Conservation (phyloP, 768 basidiomycete species). For the Mycena amicta region DNA sequence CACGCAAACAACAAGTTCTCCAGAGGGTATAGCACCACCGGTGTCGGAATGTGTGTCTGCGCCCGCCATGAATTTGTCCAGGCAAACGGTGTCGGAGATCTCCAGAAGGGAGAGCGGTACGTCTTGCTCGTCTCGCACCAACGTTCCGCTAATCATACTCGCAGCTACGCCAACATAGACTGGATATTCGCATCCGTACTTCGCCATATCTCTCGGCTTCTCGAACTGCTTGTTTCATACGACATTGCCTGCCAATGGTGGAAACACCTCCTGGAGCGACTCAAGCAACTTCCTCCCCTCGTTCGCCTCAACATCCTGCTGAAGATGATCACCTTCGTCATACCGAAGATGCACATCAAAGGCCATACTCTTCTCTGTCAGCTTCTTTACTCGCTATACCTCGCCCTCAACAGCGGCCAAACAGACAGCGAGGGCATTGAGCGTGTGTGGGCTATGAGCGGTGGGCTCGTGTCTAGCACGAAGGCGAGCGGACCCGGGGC, state of each 20-base stretch:
- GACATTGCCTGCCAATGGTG: constrained; percentile 17
- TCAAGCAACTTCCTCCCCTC: neutral
- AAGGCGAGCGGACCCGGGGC: constrained; percentile 37
- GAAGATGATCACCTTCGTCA: neutral
- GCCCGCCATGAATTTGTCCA: constrained; percentile 14
- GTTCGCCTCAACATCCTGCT: neutral
- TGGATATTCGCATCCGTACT: constrained; percentile 13
- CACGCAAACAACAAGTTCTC: no score
- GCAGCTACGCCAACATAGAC: constrained; percentile 25
- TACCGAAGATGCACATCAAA: constrained; percentile 17
- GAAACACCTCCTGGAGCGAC: neutral
- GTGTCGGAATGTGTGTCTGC: neutral
- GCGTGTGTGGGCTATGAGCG: constrained; percentile 30
- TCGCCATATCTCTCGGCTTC: neutral
- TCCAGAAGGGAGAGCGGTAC: constrained; percentile 23
- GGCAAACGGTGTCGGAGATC: constrained; percentile 12
- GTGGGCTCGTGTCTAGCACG: constrained; percentile 29
- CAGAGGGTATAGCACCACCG: constrained; percentile 5
- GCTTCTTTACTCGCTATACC: constrained; percentile 26
- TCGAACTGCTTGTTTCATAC: constrained; percentile 8
- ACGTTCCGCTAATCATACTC: neutral
- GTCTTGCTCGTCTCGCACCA: neutral
- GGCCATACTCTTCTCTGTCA: constrained; percentile 5
- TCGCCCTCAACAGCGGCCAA: constrained; percentile 25
- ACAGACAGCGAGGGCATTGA: constrained; percentile 39